A percentile compares a stretch with the other conserved stretches of the same genome.
phyloP scores from a whole-genome alignment of 179 eudicot genomes.

The Patellifolia procumbens region DNA sequence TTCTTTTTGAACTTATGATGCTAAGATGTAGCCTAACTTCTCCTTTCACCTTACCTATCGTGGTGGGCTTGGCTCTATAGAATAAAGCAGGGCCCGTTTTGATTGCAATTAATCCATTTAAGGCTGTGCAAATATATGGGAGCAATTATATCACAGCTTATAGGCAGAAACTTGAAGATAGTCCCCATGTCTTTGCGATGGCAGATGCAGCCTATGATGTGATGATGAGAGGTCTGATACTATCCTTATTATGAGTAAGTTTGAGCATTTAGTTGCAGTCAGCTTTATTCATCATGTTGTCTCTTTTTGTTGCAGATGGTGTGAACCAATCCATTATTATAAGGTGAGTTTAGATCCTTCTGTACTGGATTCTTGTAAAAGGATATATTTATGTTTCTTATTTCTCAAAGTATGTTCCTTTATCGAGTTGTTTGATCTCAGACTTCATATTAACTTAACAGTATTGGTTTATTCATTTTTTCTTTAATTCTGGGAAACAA shows the following conservation, averaged over 20 bases:
- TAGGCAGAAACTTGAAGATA: constrained; percentile 63
- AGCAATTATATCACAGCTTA: constrained; percentile 59
- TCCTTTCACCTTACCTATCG: constrained; percentile 7
- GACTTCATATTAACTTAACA: not conserved
- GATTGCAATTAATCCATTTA: constrained; percentile 93
- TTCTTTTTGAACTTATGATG: constrained; percentile 15
- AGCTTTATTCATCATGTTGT: constrained; percentile 10
- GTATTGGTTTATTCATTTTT: not conserved
- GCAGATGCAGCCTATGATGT: constrained; percentile 76
- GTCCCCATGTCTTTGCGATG: constrained; percentile 85
- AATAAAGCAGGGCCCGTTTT: constrained; percentile 93
- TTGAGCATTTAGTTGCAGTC: constrained; percentile 7
- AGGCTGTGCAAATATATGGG: constrained; percentile 68
- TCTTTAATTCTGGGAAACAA: not conserved
- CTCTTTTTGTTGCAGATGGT: constrained; percentile 61
- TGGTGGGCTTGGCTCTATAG: constrained; percentile 39
- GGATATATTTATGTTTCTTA: not conserved
- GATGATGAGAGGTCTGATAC: constrained; percentile 79
- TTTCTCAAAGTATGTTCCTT: constrained; percentile 5
- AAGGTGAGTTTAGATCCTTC: constrained; percentile 51
- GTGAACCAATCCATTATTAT: constrained; percentile 84
- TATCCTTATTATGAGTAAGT: not conserved
- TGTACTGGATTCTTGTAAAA: not conserved
- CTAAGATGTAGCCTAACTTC: constrained; percentile 19
- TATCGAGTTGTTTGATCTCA: constrained; percentile 4